Conservation (phyloP, 495 filamentous ascomycete genomes). For the Neurospora intermedia region DNA sequence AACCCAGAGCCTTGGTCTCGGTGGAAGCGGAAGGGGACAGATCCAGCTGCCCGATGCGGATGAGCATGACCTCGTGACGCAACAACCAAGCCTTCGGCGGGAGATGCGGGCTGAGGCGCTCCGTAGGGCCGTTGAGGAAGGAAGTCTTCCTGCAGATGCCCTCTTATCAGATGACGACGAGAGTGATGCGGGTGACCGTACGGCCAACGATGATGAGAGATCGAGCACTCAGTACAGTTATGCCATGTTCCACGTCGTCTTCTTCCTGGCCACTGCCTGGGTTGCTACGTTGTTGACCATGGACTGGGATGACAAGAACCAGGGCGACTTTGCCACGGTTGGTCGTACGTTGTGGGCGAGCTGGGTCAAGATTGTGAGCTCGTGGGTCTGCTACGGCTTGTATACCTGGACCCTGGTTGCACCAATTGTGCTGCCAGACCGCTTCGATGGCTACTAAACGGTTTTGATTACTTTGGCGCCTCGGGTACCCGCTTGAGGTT, state of each 20-base stretch:
- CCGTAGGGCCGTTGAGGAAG: conserved; percentile 82
- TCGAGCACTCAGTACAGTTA: conserved; percentile 91
- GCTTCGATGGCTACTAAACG: conserved; percentile 50
- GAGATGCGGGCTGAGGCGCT: conserved; percentile 91
- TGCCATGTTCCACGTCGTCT: conserved; percentile 93
- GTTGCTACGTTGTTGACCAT: conserved; percentile 87
- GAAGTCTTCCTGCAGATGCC: conserved; percentile 82
- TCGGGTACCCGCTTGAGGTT: background rate
- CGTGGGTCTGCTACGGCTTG: conserved; percentile 93
- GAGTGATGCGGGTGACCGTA: conserved; percentile 45
- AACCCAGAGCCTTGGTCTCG: conserved; percentile 82
- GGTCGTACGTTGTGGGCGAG: conserved; percentile 94
- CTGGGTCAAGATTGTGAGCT: conserved; percentile 98
- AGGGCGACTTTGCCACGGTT: conserved; percentile 76
- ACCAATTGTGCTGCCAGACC: conserved; percentile 73
- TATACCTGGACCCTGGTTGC: conserved; percentile 90
- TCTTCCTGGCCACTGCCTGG: conserved; percentile 93
- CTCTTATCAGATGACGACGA: conserved; percentile 74
- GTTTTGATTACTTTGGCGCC: background rate
- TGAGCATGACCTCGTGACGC: conserved; percentile 81
- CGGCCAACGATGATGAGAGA: conserved; percentile 77
- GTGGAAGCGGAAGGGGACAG: conserved; percentile 45
- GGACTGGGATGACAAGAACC: conserved; percentile 52
- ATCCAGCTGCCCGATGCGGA: conserved; percentile 47
- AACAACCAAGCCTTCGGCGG: conserved; percentile 65